Base-by-base conservation (phyloP, 208 protist species). In the Porcisia deanei region DNA sequence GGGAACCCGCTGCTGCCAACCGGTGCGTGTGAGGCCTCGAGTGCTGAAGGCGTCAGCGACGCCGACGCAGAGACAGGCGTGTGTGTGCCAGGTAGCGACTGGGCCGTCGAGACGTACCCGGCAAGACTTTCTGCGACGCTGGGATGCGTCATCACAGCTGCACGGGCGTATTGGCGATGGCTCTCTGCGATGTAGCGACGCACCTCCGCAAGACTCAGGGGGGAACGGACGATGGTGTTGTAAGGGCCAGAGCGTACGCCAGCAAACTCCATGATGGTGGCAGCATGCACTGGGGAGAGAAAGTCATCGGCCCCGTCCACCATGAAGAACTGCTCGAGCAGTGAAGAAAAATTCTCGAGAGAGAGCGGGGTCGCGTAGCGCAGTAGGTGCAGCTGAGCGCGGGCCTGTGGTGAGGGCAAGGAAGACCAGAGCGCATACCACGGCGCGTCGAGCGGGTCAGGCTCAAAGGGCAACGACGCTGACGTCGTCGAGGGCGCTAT, bases 201-300 rank as follows among this genome's bases (percentile, higher is more conserved):
- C 54, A 94, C 86, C 72, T 80, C 72, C 5, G 82, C 80, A 30
- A 96, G 79, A 41, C 83, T 92, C 58, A 92, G 64, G 16, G 92
- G 89, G 8, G 65, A 69, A 30, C 72, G 77, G 39, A 96, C 81
- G 66, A 94, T 83, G 25, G 78, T 87, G 59, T 71, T 67, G 63
- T 96, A 96, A 10, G 88, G 81, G 4, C 82, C 87, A 30, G 87
- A 86, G 30, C 85, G 88, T 47, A 90, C 84, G n/a, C 86, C 89
- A 71, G 93, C 89, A 80, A 91, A 94, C 84, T 94, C 88, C 92
- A 96, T 94, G 41, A 94, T 88, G 37, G 92, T 94, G 18, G 83
- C 73, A 10, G 86, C 81, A 39, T 81, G 81, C 63, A 96, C 90
- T 0, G 88, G 85, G 14, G 69, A 70, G 47, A 96, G 76, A 63